Base-by-base conservation (phyloP, 2,329 filamentous ascomycete species). In the Tricladium varicosporioides region DNA sequence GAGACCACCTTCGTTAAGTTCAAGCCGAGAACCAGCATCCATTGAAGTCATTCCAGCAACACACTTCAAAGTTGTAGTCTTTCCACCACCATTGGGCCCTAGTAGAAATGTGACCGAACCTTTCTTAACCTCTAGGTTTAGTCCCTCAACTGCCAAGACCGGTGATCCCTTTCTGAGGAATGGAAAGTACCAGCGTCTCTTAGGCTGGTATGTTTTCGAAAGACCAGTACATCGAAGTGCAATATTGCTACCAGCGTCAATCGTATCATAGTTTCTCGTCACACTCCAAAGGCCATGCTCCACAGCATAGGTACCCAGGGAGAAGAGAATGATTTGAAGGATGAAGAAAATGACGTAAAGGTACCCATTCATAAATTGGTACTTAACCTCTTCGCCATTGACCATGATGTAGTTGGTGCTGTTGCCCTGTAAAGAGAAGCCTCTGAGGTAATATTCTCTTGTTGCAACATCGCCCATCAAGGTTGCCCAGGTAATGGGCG, bases 51-150 rank as follows among this genome's bases (percentile, higher is more conserved):
- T 74, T 1, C 85, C 85, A 32, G 84, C 79, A 48, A 87, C 82
- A 48, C 81, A 80, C 58, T 87, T 83, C n/a, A 88, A 72, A 0
- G 83, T 86, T 0, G 85, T 87, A 2, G 80, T 84, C 63, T 88
- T 88, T 7, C 85, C 85, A 59, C 79, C 82, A 15, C 85, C 85
- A 65, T 88, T 88, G 1, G 84, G 83, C 33, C 85, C 85, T 0
- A 88, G 74, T 0, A 88, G 71, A 1, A 86, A 82, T 72, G 85
- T 79, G 47, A 88, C 86, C 49, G 85, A 79, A 1, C 85, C 85
- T 63, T 78, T 78, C 15, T 78, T 75, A 13, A 84, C 81, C 18
- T 80, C 74, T 36, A 87, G 73, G 60, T 75, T 78, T 33, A 88
- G 71, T 51, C 80, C 70, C 54, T 85, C 73, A 14, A 88, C 83